Percentiles rank a stretch among this genome's conserved stretches.
phyloP scores from a whole-genome alignment of 2,329 filamentous ascomycete genomes.

The Ascochyta fabae region DNA sequence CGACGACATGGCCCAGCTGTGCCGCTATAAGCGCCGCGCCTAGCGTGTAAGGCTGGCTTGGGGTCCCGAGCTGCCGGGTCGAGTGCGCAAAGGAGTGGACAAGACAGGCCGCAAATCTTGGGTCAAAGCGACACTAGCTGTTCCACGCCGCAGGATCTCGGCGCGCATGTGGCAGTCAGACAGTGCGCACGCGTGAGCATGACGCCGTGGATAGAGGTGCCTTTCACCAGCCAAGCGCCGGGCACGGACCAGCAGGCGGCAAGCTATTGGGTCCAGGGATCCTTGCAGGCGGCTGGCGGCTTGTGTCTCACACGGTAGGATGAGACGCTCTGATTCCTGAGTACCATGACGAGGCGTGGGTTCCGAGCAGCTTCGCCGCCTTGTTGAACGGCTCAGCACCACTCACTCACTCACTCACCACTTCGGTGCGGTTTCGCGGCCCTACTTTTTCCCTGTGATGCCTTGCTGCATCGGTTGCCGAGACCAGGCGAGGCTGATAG shows the following conservation, averaged over 20 bases:
- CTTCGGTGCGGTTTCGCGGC: conserved; percentile 10
- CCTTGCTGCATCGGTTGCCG: neutral
- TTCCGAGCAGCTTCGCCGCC: neutral
- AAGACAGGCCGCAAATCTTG: conserved; percentile 1
- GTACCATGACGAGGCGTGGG: neutral
- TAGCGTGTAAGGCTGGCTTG: conserved; percentile 18
- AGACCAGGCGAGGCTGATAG: neutral
- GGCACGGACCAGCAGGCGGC: neutral
- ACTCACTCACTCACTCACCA: too few relatives aligned
- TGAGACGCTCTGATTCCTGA: conserved; percentile 6
- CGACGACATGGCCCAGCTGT: conserved; percentile 11
- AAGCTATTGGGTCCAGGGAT: conserved; percentile 11
- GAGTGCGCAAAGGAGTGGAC: conserved; percentile 10
- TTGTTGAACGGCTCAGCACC: neutral
- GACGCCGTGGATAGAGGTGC: conserved; percentile 4
- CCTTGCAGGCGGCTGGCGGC: conserved; percentile 12
- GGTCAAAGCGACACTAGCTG: neutral
- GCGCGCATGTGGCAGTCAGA: neutral
- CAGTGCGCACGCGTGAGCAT: conserved; percentile 1
- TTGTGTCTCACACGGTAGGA: conserved; percentile 11
- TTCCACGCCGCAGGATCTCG: neutral
- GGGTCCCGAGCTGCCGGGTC: conserved; percentile 10
- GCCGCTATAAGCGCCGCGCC: conserved; percentile 19
- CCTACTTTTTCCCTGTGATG: neutral
- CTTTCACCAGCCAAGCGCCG: conserved; percentile 1